A percentile compares a stretch with the other conserved stretches of the same genome.
Evolutionary conservation across 202 grass and related monocot species (phyloP).

Genomic region (Brachypodium distachyon): DNA sequence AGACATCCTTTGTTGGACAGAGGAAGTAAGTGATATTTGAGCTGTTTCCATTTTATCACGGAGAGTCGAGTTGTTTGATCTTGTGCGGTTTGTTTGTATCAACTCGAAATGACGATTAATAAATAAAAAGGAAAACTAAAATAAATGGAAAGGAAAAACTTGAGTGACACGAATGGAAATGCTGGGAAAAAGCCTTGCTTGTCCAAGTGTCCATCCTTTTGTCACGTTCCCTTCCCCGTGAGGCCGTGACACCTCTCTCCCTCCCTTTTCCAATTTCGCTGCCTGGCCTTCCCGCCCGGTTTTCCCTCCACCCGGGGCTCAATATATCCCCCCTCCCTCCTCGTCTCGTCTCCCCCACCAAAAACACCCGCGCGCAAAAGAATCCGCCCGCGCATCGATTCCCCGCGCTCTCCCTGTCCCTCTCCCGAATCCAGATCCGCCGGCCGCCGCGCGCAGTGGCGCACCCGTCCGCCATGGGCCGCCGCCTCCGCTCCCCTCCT

Average conservation of each 20-base stretch:
- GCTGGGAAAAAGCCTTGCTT: too few relatives aligned
- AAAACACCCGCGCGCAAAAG: not conserved
- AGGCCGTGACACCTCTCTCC: not conserved
- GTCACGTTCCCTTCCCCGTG: not conserved
- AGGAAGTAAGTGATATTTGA: too few relatives aligned
- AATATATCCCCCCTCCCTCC: not conserved
- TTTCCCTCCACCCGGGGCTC: not conserved
- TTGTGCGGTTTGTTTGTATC: too few relatives aligned
- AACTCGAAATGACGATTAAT: too few relatives aligned
- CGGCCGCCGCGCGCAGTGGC: not conserved
- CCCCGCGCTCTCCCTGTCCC: not conserved
- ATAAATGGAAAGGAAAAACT: too few relatives aligned
- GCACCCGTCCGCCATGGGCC: slow-evolving; percentile 18
- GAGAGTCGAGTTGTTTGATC: too few relatives aligned
- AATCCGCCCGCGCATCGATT: not conserved
- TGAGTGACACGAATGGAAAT: too few relatives aligned
- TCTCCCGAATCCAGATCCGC: not conserved
- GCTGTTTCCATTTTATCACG: too few relatives aligned
- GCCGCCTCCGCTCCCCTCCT: slow-evolving; percentile 13
- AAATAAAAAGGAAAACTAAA: too few relatives aligned
- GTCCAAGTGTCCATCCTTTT: not conserved
- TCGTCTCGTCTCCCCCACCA: not conserved
- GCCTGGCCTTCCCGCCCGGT: not conserved
- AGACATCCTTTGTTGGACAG: too few relatives aligned
- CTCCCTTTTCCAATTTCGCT: slow-evolving; percentile 7